phyloP scores from a whole-genome alignment of 192 early-diverging fungal genomes.

The Backusella sp. region DNA sequence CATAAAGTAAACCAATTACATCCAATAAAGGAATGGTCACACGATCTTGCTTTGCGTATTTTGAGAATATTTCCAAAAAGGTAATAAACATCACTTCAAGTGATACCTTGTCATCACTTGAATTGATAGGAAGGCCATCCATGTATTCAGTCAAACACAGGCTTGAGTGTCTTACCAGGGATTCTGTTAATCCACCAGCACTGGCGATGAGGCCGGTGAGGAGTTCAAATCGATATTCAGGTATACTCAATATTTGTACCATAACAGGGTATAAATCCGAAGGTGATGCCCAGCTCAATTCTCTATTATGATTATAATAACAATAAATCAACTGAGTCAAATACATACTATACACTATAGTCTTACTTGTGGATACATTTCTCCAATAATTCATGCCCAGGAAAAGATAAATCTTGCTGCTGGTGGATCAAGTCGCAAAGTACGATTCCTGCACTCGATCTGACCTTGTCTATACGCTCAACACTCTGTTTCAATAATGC shows the following conservation, averaged over 20 bases:
- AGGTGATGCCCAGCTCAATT: constrained; percentile 63
- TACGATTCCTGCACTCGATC: constrained; percentile 67
- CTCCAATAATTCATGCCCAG: constrained; percentile 25
- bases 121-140: constrained; percentile 38
- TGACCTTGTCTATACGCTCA: constrained; percentile 90
- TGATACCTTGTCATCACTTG: constrained; percentile 20
- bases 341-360: not conserved
- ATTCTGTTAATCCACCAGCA: constrained; percentile 79
- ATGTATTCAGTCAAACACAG: constrained; percentile 60
- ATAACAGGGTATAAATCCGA: constrained; percentile 63
- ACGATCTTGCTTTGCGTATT: constrained; percentile 58
- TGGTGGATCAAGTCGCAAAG: constrained; percentile 51
- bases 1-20: constrained; percentile 65
- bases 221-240: constrained; percentile 56
- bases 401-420: not conserved
- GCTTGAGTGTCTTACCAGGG: constrained; percentile 69
- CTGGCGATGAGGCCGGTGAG: constrained; percentile 71
- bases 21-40: constrained; percentile 67
- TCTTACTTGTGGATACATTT: constrained; percentile 26
- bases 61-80: constrained; percentile 41
- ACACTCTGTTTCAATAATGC: constrained; percentile 72
- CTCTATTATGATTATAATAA: constrained; percentile 16
- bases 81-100: constrained; percentile 41
- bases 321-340: not conserved
- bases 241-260: constrained; percentile 50